A percentile compares a stretch with the other conserved stretches of the same genome.
These are phyloP conservation scores for Suillus spraguei DNA, from an alignment of 768 basidiomycete genomes.

Conservation along the genomic window DNA sequence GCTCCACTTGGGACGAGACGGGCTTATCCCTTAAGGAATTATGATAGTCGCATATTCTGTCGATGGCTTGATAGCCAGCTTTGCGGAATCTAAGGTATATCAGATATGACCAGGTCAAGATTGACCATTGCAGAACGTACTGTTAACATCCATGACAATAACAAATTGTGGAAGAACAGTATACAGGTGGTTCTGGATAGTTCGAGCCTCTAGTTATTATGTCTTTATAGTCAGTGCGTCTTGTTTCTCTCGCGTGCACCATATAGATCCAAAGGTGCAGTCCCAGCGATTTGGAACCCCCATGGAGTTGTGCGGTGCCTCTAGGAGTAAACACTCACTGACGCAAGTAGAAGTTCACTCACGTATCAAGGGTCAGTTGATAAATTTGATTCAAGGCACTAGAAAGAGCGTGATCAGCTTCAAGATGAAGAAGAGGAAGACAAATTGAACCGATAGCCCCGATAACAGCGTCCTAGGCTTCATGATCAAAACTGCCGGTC, in stretches of 20 bases:
- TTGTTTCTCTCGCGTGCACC: neutral
- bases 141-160: slow-evolving; percentile 49
- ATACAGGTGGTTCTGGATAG: neutral
- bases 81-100: slow-evolving; percentile 65
- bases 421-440: neutral
- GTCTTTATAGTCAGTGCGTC: neutral
- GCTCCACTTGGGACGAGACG: slow-evolving; percentile 76
- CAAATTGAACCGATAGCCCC: neutral
- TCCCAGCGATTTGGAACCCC: neutral
- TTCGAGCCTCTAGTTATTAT: neutral
- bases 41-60: slow-evolving; percentile 90
- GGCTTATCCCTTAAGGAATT: slow-evolving; percentile 60
- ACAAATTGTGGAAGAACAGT: neutral
- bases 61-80: slow-evolving; percentile 86
- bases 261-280: neutral
- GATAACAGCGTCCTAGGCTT: neutral
- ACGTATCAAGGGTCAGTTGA: neutral
- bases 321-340: neutral
- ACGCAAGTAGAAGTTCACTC: neutral
- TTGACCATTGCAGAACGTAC: slow-evolving; percentile 25
- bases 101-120: neutral
- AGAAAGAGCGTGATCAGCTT: neutral
- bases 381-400: neutral
- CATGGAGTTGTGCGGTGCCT: neutral
- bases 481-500: neutral